Evolutionary conservation across 768 basidiomycete genomes (phyloP), one percentile per base, ranked within the genome.

Genomic region (Podaxis mareebaensis): DNA sequence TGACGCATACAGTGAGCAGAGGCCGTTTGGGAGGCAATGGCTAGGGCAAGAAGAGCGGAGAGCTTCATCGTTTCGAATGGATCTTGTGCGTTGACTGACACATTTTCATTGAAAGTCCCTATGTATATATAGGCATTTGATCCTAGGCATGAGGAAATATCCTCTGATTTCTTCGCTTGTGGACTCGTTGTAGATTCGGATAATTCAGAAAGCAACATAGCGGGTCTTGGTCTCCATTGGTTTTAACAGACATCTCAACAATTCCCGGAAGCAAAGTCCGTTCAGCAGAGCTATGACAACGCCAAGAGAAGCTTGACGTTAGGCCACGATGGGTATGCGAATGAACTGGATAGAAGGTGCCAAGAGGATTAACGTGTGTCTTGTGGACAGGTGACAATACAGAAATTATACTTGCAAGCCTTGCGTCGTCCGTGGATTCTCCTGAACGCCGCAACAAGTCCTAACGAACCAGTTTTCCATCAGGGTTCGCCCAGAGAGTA

Each of bases 11-110:
- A 55, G 54, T 55, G 54, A 11, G 72, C 76, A 62, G 75, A 76
- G 10, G 64, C 74, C 15, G 61, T 64, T 51, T 77, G 73, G 24
- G 71, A 65, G 39, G 71, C 51, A 48, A 68, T 71, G 44, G 67
- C 67, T 39, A 72, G 66, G 62, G 67, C 67, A 56, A 72, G 36
- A 54, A 72, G 36, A 44, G 61, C 56, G 24, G 67, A 53, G 58
- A 74, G 64, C 67, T 72, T 74, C 75, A 75, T 76, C 60, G 40
- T 36, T n/a, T 46, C 7, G 44, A 46, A 15, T n/a, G 44, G 12
- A n/a, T n/a, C n/a, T 46, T 46, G 44, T 46, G 20, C 20, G 15
- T 46, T 8, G 4, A 46, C n/a, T 46, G 44, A 46, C 6, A 15
- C 20, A 46, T 20, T 46, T 11, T 17, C 13, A 44, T 3, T 46